Evolutionary conservation across 805 yeast species (phyloP).

Genomic region (Yarrowia bubula): DNA sequence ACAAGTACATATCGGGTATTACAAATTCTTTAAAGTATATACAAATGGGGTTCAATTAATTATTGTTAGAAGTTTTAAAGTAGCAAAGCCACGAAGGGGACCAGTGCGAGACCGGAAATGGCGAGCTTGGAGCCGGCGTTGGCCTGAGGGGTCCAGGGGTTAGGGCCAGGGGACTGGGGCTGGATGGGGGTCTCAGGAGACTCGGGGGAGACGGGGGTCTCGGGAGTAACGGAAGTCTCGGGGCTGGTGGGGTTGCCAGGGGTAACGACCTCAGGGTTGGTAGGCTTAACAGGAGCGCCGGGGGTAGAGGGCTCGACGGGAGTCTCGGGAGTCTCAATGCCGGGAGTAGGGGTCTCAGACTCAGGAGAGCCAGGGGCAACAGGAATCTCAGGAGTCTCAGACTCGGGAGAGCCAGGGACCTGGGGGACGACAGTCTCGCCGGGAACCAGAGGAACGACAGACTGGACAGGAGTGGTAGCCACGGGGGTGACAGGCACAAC

Average conservation of each 20-base stretch:
- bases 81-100: constrained; percentile 9
- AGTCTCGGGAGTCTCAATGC: background rate
- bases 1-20: background rate
- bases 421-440: background rate
- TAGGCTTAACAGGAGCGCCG: background rate
- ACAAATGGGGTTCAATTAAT: background rate
- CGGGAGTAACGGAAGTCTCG: background rate
- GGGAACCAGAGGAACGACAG: background rate
- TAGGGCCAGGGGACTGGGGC: background rate
- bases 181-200: background rate
- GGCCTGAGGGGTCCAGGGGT: constrained; percentile 1
- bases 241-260: background rate
- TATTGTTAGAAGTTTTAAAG: constrained; percentile 9
- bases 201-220: background rate
- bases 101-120: background rate
- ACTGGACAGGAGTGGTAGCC: background rate
- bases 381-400: background rate
- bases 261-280: too few species aligned
- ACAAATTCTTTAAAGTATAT: background rate
- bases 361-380: background rate
- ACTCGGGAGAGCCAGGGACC: background rate
- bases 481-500: background rate
- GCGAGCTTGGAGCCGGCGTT: constrained; percentile 3
- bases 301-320: background rate
- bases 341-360: background rate